These are phyloP conservation scores for Acanthochlamys bracteata DNA, from an alignment of 106 monocot genomes.

Conservation along the genomic window DNA sequence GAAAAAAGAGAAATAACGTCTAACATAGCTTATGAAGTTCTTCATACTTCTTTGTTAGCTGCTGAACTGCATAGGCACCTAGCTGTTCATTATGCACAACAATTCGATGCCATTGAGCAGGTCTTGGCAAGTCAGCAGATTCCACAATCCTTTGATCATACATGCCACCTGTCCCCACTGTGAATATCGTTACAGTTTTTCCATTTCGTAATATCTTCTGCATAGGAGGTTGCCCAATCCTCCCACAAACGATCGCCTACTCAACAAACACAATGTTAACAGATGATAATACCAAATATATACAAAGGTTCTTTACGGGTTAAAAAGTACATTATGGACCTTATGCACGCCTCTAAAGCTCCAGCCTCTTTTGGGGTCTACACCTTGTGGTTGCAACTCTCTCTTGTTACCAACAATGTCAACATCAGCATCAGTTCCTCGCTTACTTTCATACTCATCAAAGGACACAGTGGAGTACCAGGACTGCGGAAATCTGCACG, in stretches of 20 bases:
- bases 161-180: constrained; percentile 98
- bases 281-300: no score
- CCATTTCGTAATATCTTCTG: constrained; percentile 96
- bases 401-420: constrained; percentile 32
- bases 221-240: constrained; percentile 76
- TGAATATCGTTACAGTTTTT: constrained; percentile 76
- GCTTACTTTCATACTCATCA: constrained; percentile 37
- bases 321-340: constrained; percentile 25
- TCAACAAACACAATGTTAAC: background rate
- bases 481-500: constrained; percentile 5
- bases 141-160: constrained; percentile 78
- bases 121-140: constrained; percentile 56
- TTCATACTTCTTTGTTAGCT: constrained; percentile 73
- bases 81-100: constrained; percentile 72
- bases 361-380: constrained; percentile 85
- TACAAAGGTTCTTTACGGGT: no score
- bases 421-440: constrained; percentile 34
- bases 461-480: constrained; percentile 48
- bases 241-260: constrained; percentile 92
- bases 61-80: constrained; percentile 83
- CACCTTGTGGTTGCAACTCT: constrained; percentile 68
- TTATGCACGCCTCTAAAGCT: constrained; percentile 82
- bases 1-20: background rate
- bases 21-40: background rate
- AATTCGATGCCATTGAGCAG: constrained; percentile 95